Evolutionary conservation across 2,329 filamentous ascomycete genomes (phyloP).

Genomic region (Lasiodiplodia sp.): DNA sequence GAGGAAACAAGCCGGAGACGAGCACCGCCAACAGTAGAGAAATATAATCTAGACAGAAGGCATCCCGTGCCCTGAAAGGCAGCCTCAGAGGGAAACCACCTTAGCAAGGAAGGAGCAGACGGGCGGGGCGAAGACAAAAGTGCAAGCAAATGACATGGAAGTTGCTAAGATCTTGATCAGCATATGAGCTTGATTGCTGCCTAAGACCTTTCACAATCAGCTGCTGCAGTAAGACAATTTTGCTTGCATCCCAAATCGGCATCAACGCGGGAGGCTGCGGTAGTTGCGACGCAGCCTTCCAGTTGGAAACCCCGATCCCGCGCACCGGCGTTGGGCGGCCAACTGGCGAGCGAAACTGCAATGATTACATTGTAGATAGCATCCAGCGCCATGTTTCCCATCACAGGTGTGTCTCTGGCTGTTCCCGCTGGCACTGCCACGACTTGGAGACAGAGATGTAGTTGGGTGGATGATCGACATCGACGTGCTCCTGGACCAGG

Average conservation of each 20-base stretch:
- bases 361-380: neutral
- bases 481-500: slow-evolving; percentile 1
- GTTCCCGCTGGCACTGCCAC: neutral
- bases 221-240: neutral
- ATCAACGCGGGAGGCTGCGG: neutral
- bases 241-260: neutral
- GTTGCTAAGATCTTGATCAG: neutral
- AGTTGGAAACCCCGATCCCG: neutral
- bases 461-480: slow-evolving; percentile 1
- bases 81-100: neutral
- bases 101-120: neutral
- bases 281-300: neutral
- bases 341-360: neutral
- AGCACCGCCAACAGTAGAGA: neutral
- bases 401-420: neutral
- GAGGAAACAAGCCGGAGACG: neutral
- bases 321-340: neutral
- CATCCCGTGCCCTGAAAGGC: neutral
- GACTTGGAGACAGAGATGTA: neutral
- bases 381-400: neutral
- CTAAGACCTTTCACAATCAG: neutral
- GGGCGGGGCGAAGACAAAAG: neutral
- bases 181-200: neutral
- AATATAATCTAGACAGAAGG: neutral
- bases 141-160: neutral